Evolutionary conservation across 1,284 basidiomycete genomes (phyloP).

Genomic region (Boletus chippewaensis): DNA sequence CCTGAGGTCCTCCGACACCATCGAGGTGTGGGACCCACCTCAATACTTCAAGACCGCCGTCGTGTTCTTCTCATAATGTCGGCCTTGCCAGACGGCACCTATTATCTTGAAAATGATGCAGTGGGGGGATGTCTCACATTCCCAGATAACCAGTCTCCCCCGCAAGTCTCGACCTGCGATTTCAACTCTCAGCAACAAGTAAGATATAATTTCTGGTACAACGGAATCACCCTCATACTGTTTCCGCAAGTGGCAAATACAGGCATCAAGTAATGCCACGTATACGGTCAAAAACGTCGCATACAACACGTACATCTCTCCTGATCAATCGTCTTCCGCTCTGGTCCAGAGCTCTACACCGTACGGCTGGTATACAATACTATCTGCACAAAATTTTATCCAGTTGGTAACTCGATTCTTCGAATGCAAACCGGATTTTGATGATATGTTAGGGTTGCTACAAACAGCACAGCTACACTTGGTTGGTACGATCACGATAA

Average conservation of each 20-base stretch:
- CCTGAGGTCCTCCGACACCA: background rate
- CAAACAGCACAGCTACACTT: background rate
- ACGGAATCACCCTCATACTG: background rate
- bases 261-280: background rate
- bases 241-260: background rate
- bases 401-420: background rate
- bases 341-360: background rate
- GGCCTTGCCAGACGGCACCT: background rate
- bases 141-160: background rate
- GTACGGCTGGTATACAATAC: background rate
- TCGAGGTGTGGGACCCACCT: background rate
- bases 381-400: background rate
- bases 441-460: background rate
- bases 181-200: background rate
- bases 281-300: background rate
- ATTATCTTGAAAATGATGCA: background rate
- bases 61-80: background rate
- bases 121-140: background rate
- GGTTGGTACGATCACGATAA: background rate
- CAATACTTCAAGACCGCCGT: background rate
- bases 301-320: background rate
- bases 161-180: background rate
- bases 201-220: background rate
- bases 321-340: background rate
- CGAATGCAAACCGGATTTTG: background rate